These are phyloP conservation scores for Crithidia mellificae DNA, from an alignment of 208 protist genomes.

Conservation along the genomic window DNA sequence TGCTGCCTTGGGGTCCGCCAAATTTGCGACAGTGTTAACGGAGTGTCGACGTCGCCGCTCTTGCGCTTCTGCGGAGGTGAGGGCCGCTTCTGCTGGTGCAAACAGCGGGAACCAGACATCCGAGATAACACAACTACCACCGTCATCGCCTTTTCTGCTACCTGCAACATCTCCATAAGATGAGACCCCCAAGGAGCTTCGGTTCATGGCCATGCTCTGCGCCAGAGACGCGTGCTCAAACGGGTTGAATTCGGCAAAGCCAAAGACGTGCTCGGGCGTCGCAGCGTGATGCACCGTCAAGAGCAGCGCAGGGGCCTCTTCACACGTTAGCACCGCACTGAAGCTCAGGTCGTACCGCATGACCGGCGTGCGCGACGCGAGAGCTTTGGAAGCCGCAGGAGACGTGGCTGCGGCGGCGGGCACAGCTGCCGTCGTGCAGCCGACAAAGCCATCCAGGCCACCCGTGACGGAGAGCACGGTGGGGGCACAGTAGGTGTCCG, in stretches of 20 bases:
- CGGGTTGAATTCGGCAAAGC: slow-evolving; percentile 42
- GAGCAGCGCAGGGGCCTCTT: slow-evolving; percentile 38
- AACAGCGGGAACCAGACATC: slow-evolving; percentile 62
- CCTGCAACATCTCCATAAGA: no score
- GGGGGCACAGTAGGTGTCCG: slow-evolving; percentile 8
- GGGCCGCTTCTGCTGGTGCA: slow-evolving; percentile 3
- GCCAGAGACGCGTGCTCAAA: slow-evolving; percentile 12
- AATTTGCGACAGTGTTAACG: background rate
- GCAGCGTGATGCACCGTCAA: slow-evolving; percentile 45
- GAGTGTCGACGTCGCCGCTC: background rate
- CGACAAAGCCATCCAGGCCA: slow-evolving; percentile 15
- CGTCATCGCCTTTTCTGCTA: no score
- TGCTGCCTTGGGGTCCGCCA: background rate
- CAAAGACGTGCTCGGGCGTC: slow-evolving; percentile 39
- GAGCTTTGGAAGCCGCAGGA: background rate
- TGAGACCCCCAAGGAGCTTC: no score
- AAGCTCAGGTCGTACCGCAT: slow-evolving; percentile 42
- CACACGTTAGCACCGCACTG: slow-evolving; percentile 36
- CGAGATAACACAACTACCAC: no score
- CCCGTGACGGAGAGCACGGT: slow-evolving; percentile 30
- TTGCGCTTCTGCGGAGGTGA: slow-evolving; percentile 9
- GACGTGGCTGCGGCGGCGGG: no score
- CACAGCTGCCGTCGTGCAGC: background rate
- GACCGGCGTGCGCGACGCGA: slow-evolving; percentile 30
- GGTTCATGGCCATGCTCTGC: no score